phyloP scores from a whole-genome alignment of 257 asterid genomes.

The Echium plantagineum region DNA sequence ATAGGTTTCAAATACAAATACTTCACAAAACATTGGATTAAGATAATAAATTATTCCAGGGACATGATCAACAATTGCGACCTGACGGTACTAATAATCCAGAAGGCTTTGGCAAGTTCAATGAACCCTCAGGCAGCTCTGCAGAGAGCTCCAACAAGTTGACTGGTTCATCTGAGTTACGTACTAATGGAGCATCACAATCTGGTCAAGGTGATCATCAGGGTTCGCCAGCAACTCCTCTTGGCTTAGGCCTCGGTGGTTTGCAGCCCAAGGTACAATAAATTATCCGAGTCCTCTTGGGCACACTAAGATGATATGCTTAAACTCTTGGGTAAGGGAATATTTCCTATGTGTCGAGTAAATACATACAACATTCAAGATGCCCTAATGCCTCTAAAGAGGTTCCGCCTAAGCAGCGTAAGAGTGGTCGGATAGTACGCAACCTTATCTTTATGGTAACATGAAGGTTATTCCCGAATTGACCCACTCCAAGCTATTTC shows the following conservation, averaged over 20 bases:
- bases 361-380: too few species aligned
- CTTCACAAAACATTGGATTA: background rate
- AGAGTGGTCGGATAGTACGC: too few species aligned
- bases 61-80: constrained; percentile 15
- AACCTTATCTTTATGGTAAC: too few species aligned
- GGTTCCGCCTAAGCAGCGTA: too few species aligned
- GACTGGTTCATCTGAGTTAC: constrained; percentile 16
- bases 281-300: background rate
- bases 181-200: constrained; percentile 20
- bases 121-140: constrained; percentile 23
- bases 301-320: background rate
- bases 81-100: constrained; percentile 4
- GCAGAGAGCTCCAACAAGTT: constrained; percentile 13
- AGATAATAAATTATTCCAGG: constrained; percentile 12
- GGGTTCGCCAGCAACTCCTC: constrained; percentile 44
- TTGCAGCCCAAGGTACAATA: constrained; percentile 64
- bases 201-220: constrained; percentile 27
- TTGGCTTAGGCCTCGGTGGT: constrained; percentile 75
- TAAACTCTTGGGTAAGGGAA: background rate
- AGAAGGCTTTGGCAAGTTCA: background rate
- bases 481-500: too few species aligned
- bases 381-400: too few species aligned
- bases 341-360: background rate
- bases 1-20: background rate
- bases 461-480: too few species aligned